Conservation (phyloP, 805 yeast species). For the Yamadazyma kitorensis region DNA sequence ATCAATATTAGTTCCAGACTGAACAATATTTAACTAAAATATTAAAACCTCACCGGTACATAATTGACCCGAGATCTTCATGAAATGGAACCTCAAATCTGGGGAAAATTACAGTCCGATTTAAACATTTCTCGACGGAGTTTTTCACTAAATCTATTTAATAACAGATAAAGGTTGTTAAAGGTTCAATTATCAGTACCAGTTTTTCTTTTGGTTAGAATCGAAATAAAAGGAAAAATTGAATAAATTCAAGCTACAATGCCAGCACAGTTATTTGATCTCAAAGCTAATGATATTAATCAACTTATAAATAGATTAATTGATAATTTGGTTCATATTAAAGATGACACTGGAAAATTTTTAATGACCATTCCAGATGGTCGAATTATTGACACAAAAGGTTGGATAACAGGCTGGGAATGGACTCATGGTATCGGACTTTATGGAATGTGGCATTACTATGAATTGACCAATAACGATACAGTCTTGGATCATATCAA, state of each 20-base stretch:
- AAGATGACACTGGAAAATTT: constrained; percentile 28
- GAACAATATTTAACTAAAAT: too few relatives aligned
- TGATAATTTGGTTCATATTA: constrained; percentile 23
- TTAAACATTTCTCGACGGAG: too few relatives aligned
- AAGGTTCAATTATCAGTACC: too few relatives aligned
- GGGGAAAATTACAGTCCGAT: too few relatives aligned
- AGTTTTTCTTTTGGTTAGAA: too few relatives aligned
- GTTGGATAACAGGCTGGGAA: constrained; percentile 40
- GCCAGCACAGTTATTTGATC: constrained; percentile 15
- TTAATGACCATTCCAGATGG: constrained; percentile 29
- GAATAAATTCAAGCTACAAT: constrained; percentile 6
- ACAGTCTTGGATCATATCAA: constrained; percentile 19
- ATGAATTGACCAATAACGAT: constrained; percentile 22
- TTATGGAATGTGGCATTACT: constrained; percentile 37
- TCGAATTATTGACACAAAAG: constrained; percentile 32
- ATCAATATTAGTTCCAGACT: too few relatives aligned
- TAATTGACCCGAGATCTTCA: too few relatives aligned
- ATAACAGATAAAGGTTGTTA: too few relatives aligned
- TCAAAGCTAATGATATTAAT: constrained; percentile 15
- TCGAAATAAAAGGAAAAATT: not conserved
- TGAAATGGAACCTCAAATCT: too few relatives aligned
- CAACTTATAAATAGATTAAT: constrained; percentile 15
- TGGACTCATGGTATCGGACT: constrained; percentile 40
- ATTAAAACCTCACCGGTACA: too few relatives aligned
- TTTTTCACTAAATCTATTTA: too few relatives aligned